Base-by-base conservation (phyloP, 2,329 filamentous ascomycete species). In the Neonectria hederae region DNA sequence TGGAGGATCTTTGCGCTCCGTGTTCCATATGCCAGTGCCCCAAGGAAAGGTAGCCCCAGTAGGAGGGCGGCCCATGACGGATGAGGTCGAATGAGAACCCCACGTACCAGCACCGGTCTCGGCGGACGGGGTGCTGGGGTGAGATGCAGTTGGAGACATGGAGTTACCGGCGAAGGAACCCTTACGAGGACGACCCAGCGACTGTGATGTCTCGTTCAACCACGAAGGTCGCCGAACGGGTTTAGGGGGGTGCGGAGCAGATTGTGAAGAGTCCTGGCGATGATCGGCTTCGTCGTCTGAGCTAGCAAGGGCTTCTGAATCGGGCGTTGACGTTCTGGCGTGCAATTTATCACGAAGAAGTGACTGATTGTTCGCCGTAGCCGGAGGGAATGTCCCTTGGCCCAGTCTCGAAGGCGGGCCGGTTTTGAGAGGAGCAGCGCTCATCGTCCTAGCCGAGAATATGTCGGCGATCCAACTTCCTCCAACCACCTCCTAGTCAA, bases 251-350 rank as follows among this genome's bases (percentile, higher is more conserved):
- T 82, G 86, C 59, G 77, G 75, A 64, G 76, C 76, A 72, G 79
- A 80, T 72, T 84, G 83, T 67, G 80, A 80, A 73, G 76, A 78
- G 62, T 86, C 87, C 70, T 87, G 84, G 69, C 87, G 84, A 75
- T 89, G 85, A 65, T 97, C 92, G 62, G 83, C 86, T 78, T 99
- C 96, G 77, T 98, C 96, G 78, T 98, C 96, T 13, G 94, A 97
- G 70, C 95, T 98, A 56, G 92, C 94, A 64, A 98, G 83, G 55
- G 93, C 95, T 77, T 98, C 95, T 4, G 94, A 97, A 76, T 98
- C 96, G 22, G 95, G 95, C 1, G 95, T 97, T 8, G 93, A 94
- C 58, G 92, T 91, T 72, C 94, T 89, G 60, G 90, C 86, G 73
- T 92, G 91, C 54, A 91, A 84, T 77, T 94, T 96, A 54, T 95